Base-by-base conservation (phyloP, 2,329 filamentous ascomycete genomes). In the Ophiostoma australiae region DNA sequence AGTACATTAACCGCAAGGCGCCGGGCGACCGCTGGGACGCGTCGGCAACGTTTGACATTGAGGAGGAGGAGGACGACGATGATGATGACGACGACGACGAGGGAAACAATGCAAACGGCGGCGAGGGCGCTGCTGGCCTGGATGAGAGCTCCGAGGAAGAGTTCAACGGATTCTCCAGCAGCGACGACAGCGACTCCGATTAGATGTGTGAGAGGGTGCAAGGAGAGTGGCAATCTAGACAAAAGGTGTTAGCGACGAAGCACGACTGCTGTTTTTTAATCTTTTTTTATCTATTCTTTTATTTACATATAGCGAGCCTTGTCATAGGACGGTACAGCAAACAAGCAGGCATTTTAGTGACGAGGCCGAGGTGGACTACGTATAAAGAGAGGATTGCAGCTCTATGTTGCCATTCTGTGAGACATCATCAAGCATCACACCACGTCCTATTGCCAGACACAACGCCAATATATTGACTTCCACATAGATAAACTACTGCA, bases 21-120 rank as follows among this genome's bases (percentile, higher is more conserved):
- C 87, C 87, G 77, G 95, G 95, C 0, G 95, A 98, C 80, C 86
- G 95, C 63, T 98, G 94, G 93, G 95, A 99, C 81, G 84, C 98
- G 68, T 90, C 88, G 67, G 95, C 89, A 0, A 88, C 89, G 44
- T 92, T 91, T 79, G 92, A 90, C 33, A 90, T 97, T 41, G 85
- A 86, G 73, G 85, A 87, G 72, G 78, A 82, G 52, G 85, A 85
- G 1, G 83, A 80, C 0, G 81, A 80, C 0, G 80, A 78, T 2
- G 78, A 79, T 0, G 80, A 74, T 69, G 80, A 74, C 69, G 85
- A 87, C 72, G 78, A 81, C 37, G 84, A 85, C 1, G 82, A 80
- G 0, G 80, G 79, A 0, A 79, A 74, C 70, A 2, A 41, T 10
- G 39, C 39, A 11, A 27, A 58, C 52, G 52, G 52, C 15, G 78